phyloP scores from a whole-genome alignment of 1,284 basidiomycete species.

The Cryptococcus sp. region DNA sequence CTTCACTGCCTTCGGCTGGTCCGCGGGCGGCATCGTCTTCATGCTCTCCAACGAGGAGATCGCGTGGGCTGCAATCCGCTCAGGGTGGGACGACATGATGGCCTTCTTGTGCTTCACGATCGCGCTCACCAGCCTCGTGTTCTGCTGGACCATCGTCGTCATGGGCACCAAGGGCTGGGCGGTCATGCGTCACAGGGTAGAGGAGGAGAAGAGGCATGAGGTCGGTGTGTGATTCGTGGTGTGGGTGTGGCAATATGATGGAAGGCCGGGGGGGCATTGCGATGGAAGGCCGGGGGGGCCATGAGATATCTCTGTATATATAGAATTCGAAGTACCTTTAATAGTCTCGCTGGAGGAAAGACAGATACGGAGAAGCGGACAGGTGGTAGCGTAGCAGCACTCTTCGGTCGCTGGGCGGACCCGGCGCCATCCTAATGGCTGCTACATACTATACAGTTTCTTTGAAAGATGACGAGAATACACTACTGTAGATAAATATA shows the following conservation, averaged over 20 bases:
- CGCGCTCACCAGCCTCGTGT: constrained; percentile 74
- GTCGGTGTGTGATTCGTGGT: not conserved
- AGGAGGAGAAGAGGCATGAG: constrained; percentile 2
- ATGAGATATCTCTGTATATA: no score
- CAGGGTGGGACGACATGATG: constrained; percentile 74
- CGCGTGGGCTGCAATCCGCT: constrained; percentile 85
- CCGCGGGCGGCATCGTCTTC: constrained; percentile 82
- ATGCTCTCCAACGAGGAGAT: constrained; percentile 90
- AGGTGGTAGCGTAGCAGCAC: no score
- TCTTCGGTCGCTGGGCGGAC: no score
- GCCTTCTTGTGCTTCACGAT: constrained; percentile 52
- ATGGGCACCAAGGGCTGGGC: constrained; percentile 74
- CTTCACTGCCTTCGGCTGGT: constrained; percentile 78
- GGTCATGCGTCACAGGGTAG: constrained; percentile 17
- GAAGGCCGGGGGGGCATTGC: no score
- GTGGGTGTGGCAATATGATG: not conserved
- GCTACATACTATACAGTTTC: no score
- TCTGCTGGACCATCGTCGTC: constrained; percentile 70
- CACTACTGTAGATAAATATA: no score
- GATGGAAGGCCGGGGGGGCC: no score
- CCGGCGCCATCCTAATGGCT: no score
- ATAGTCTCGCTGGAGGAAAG: no score
- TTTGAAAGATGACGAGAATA: no score
- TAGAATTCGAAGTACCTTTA: no score
- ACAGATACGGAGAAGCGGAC: no score